Evolutionary conservation across 768 basidiomycete species (phyloP).

Genomic region (Auriscalpium microsporum): DNA sequence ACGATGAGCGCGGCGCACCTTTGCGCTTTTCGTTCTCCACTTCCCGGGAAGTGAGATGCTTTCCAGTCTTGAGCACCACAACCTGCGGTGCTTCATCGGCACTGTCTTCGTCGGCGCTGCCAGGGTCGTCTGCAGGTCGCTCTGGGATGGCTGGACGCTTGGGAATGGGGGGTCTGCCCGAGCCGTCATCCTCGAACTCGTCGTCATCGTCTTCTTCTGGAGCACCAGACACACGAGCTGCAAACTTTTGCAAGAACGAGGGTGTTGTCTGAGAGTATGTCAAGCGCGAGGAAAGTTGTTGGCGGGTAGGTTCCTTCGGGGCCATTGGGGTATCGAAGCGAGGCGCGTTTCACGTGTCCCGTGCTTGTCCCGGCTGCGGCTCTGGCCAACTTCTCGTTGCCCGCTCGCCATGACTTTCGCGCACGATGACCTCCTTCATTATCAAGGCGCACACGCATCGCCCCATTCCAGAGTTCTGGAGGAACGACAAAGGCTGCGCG

Average conservation of each 20-base stretch:
- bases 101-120: constrained; percentile 58
- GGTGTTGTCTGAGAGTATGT: constrained; percentile 55
- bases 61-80: constrained; percentile 82
- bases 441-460: constrained; percentile 53
- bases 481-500: constrained; percentile 38
- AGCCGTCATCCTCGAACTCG: constrained; percentile 56
- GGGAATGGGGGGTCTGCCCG: constrained; percentile 68
- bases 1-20: constrained; percentile 35
- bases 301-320: constrained; percentile 56
- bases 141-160: constrained; percentile 63
- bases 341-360: no score
- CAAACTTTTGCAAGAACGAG: constrained; percentile 55
- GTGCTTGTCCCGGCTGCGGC: no score
- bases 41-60: constrained; percentile 73
- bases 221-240: constrained; percentile 53
- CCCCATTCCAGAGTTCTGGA: constrained; percentile 40
- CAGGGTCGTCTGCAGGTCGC: constrained; percentile 57
- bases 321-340: constrained; percentile 22
- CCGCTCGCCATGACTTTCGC: no score
- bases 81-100: constrained; percentile 80
- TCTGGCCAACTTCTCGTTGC: no score
- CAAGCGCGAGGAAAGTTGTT: constrained; percentile 65
- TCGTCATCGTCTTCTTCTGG: constrained; percentile 39
- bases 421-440: constrained; percentile 62
- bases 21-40: constrained; percentile 69